Evolutionary conservation across 2,329 filamentous ascomycete genomes (phyloP).

Genomic region (Diaporthe batatas): DNA sequence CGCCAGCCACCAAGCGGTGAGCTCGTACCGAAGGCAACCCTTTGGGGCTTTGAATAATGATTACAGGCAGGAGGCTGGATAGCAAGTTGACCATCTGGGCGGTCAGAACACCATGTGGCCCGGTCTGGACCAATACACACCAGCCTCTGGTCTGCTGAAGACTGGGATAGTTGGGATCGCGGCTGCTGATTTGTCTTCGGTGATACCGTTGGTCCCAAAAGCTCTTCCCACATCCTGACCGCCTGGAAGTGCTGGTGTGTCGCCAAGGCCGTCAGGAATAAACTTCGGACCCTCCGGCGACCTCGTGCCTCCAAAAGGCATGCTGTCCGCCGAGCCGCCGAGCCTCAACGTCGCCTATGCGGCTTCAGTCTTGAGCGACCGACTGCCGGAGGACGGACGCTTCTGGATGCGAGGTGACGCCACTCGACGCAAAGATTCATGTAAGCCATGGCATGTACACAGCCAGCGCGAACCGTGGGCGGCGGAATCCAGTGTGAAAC

Average conservation of each 20-base stretch:
- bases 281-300: slow-evolving; percentile 24
- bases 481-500: slow-evolving; percentile 19
- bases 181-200: slow-evolving; percentile 28
- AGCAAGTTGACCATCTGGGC: slow-evolving; percentile 3
- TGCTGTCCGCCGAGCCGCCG: slow-evolving; percentile 15
- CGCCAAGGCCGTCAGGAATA: slow-evolving; percentile 12
- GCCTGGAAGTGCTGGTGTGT: background rate
- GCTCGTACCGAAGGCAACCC: slow-evolving; percentile 5
- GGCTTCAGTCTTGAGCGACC: background rate
- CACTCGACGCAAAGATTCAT: background rate
- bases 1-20: slow-evolving; percentile 26
- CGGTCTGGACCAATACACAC: background rate
- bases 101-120: slow-evolving; percentile 20
- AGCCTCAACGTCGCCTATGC: background rate
- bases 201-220: slow-evolving; percentile 14
- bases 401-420: background rate
- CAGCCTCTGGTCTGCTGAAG: slow-evolving; percentile 5
- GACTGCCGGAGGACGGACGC: background rate
- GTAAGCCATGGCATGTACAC: background rate
- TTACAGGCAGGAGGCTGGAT: background rate
- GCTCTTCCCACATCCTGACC: slow-evolving; percentile 24
- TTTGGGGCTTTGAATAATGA: background rate
- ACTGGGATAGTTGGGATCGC: background rate
- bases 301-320: slow-evolving; percentile 1
- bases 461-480: slow-evolving; percentile 2